Evolutionary conservation across 371 early-diverging fungal genomes (phyloP).

Genomic region (Encephalitozoon romaleae): DNA sequence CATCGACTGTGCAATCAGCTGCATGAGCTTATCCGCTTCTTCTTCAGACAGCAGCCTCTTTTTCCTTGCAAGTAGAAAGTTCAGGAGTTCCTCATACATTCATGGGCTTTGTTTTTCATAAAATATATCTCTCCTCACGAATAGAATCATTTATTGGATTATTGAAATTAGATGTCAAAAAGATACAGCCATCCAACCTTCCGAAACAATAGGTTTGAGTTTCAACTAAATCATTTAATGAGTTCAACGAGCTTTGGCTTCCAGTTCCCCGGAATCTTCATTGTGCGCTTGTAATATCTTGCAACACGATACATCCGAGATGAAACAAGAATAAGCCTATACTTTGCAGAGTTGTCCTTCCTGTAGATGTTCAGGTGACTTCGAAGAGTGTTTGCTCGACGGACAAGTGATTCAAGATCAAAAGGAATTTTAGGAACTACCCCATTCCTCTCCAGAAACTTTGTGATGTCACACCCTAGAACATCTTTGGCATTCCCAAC

Average conservation of each 20-base stretch:
- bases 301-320: slow-evolving; percentile 95
- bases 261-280: slow-evolving; percentile 92
- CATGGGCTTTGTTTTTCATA: neutral
- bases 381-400: slow-evolving; percentile 95
- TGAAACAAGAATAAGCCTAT: slow-evolving; percentile 93
- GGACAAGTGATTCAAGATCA: slow-evolving; percentile 95
- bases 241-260: slow-evolving; percentile 62
- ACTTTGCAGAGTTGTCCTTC: slow-evolving; percentile 97
- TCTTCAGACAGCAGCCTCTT: slow-evolving; percentile 24
- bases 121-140: neutral
- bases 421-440: slow-evolving; percentile 94
- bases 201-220: neutral
- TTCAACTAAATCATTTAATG: slow-evolving; percentile 23
- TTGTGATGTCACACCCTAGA: slow-evolving; percentile 86
- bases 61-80: slow-evolving; percentile 12
- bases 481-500: slow-evolving; percentile 86
- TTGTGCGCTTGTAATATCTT: slow-evolving; percentile 96
- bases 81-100: slow-evolving; percentile 33
- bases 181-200: neutral
- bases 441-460: slow-evolving; percentile 78
- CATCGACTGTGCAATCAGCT: slow-evolving; percentile 12
- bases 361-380: slow-evolving; percentile 96
- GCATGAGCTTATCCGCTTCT: slow-evolving; percentile 16
- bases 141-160: neutral
- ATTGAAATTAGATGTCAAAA: neutral